Evolutionary conservation across 2,329 filamentous ascomycete species (phyloP).

Genomic region (Ceratocystiopsis sp.): DNA sequence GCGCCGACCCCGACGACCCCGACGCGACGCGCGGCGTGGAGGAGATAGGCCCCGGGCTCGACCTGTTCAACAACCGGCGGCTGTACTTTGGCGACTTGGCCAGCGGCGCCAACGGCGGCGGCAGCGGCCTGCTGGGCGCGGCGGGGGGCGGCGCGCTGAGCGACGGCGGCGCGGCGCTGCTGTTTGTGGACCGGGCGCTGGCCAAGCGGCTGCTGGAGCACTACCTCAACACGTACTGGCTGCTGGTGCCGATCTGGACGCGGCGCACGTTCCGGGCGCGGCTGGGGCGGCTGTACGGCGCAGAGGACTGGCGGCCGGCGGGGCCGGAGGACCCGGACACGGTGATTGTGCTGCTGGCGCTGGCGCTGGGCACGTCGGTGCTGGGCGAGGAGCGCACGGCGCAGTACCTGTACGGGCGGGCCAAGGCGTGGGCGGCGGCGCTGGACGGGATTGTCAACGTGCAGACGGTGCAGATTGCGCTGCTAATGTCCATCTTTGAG

Average conservation of each 20-base stretch:
- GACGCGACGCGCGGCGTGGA: conserved; percentile 4
- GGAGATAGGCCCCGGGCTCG: conserved; percentile 9
- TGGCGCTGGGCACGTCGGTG: conserved; percentile 7
- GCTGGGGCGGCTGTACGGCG: conserved; percentile 3
- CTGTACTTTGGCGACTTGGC: conserved; percentile 10
- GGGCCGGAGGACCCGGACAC: conserved; percentile 3
- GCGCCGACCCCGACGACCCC: not conserved
- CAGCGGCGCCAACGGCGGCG: not conserved
- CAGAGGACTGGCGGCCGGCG: not conserved
- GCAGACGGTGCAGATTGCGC: conserved; percentile 8
- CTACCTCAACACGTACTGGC: conserved; percentile 7
- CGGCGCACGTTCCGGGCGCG: conserved; percentile 5
- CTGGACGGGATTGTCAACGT: conserved; percentile 10
- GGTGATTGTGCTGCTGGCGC: conserved; percentile 5
- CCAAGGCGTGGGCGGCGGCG: conserved; percentile 4
- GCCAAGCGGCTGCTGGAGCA: conserved; percentile 5
- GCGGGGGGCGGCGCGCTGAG: not conserved
- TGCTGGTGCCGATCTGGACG: conserved; percentile 8
- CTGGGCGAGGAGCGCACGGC: conserved; percentile 7
- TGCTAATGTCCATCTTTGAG: conserved; percentile 8
- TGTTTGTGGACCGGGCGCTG: conserved; percentile 6
- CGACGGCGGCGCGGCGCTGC: not conserved
- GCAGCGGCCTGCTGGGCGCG: not conserved
- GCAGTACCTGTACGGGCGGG: conserved; percentile 6
- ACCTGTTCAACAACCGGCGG: conserved; percentile 8